Evolutionary conservation across 148 eudicot species (phyloP).

Genomic region (Rhododendron griersonianum): DNA sequence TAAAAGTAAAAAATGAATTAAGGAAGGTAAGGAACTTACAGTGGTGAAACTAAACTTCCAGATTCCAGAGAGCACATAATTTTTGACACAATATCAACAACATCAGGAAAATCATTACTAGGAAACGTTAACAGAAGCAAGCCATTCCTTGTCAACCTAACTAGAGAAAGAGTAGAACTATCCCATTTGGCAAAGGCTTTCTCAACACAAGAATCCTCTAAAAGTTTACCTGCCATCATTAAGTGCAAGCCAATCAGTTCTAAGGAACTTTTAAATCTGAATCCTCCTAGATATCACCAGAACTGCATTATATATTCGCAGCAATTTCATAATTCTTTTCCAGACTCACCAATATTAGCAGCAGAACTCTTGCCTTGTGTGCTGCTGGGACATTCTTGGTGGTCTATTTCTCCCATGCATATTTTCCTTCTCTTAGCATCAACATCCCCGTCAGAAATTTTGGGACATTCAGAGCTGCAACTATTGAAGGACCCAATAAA

Average conservation of each 20-base stretch:
- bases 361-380: slow-evolving; percentile 18
- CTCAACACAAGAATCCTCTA: slow-evolving; percentile 27
- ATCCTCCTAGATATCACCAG: neutral
- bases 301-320: neutral
- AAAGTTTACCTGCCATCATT: slow-evolving; percentile 25
- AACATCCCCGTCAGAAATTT: slow-evolving; percentile 25
- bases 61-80: slow-evolving; percentile 46
- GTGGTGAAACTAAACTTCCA: slow-evolving; percentile 55
- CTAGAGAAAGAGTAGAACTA: slow-evolving; percentile 42
- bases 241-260: slow-evolving; percentile 5
- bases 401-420: slow-evolving; percentile 24
- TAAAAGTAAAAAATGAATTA: neutral
- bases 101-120: slow-evolving; percentile 34
- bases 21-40: slow-evolving; percentile 41
- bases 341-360: neutral
- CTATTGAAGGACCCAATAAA: slow-evolving; percentile 21
- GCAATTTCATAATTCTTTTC: neutral
- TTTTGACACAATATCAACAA: slow-evolving; percentile 40
- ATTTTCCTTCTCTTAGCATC: slow-evolving; percentile 52
- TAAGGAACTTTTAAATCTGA: neutral
- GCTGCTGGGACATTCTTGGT: slow-evolving; percentile 24
- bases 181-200: slow-evolving; percentile 22
- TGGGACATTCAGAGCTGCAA: slow-evolving; percentile 15
- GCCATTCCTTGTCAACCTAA: slow-evolving; percentile 76
- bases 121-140: slow-evolving; percentile 59